These are phyloP conservation scores for Plasmodium reichenowi DNA, from an alignment of 169 alveolate genomes.

Conservation along the genomic window DNA sequence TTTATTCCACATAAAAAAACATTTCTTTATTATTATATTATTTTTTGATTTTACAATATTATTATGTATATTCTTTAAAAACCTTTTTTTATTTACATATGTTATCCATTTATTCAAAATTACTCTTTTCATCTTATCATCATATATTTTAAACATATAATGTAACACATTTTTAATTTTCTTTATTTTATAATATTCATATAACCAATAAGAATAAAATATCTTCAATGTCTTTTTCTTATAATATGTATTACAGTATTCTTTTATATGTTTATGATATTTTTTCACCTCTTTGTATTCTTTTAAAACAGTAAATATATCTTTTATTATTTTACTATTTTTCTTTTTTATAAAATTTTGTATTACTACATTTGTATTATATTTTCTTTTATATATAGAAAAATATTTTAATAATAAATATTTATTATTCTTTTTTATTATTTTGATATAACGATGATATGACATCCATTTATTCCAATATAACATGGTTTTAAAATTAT, in stretches of 20 bases:
- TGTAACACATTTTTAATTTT: background rate
- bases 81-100: background rate
- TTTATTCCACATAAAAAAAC: slow-evolving; percentile 26
- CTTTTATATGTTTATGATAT: background rate
- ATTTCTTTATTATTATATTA: background rate
- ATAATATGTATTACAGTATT: slow-evolving; percentile 13
- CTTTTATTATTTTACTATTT: background rate
- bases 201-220: slow-evolving; percentile 4
- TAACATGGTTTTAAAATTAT: background rate
- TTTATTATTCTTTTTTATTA: slow-evolving; percentile 14
- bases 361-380: background rate
- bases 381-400: slow-evolving; percentile 15
- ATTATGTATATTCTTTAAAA: background rate
- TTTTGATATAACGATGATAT: slow-evolving; percentile 34
- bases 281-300: slow-evolving; percentile 8
- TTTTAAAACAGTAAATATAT: slow-evolving; percentile 5
- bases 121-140: background rate
- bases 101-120: slow-evolving; percentile 10
- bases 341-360: background rate
- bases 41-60: background rate
- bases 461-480: slow-evolving; percentile 12
- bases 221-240: slow-evolving; percentile 7
- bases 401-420: slow-evolving; percentile 8
- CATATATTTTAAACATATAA: background rate
- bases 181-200: slow-evolving; percentile 5